phyloP scores from a whole-genome alignment of 1,139 yeast species.

The Entelexis sorbosivorans region DNA sequence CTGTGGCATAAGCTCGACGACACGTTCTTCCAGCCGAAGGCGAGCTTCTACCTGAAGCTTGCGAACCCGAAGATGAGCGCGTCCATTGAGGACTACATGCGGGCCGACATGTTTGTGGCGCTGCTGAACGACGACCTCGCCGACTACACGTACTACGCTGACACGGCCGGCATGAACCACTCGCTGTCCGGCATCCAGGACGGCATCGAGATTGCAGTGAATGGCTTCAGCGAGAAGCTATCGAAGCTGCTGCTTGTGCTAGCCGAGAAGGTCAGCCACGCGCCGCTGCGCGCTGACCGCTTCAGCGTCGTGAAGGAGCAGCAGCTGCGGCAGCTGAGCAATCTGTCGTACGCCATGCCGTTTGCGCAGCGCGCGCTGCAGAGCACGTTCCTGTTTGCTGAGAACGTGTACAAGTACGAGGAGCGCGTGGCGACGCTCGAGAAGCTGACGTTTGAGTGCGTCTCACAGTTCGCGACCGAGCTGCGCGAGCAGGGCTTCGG shows the following conservation, averaged over 20 bases:
- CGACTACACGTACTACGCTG: conserved; percentile 73
- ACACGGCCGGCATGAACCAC: conserved; percentile 63
- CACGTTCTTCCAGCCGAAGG: conserved; percentile 79
- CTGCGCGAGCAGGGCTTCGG: conserved; percentile 37
- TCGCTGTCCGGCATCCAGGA: conserved; percentile 51
- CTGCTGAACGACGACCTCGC: conserved; percentile 64
- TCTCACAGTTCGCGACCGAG: conserved; percentile 40
- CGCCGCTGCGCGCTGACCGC: conserved; percentile 41
- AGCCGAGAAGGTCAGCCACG: conserved; percentile 35
- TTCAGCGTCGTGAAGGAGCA: conserved; percentile 60
- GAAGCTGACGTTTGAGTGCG: conserved; percentile 40
- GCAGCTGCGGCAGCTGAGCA: conserved; percentile 49
- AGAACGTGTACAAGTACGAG: conserved; percentile 52
- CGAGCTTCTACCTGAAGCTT: conserved; percentile 52
- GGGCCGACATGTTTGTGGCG: conserved; percentile 53
- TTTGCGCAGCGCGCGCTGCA: conserved; percentile 55
- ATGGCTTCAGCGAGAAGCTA: conserved; percentile 79
- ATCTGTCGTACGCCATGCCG: conserved; percentile 66
- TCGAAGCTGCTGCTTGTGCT: conserved; percentile 51
- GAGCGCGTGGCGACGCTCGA: conserved; percentile 50
- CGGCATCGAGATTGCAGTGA: conserved; percentile 55
- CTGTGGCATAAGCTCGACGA: conserved; percentile 92
- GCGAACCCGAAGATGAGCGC: conserved; percentile 51
- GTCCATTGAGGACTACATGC: conserved; percentile 46
- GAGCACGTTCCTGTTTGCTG: conserved; percentile 54